Conservation (phyloP, 768 basidiomycete genomes). For the Suillus luteus region DNA sequence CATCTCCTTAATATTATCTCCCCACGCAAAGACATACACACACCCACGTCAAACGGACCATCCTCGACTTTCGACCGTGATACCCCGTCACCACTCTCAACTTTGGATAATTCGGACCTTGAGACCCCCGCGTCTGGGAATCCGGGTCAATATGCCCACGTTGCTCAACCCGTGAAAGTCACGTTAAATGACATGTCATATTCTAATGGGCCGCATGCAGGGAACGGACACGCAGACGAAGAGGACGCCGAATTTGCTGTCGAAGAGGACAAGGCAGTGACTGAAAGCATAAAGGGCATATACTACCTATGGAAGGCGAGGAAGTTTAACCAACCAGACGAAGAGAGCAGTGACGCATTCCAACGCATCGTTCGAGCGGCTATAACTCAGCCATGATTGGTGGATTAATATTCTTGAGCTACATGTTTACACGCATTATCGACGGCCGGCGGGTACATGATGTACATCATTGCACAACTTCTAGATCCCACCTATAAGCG, state of each 20-base stretch:
- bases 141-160: slow-evolving; percentile 15
- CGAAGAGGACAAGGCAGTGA: slow-evolving; percentile 44
- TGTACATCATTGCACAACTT: background rate
- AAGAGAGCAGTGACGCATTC: slow-evolving; percentile 32
- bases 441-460: background rate
- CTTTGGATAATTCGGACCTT: slow-evolving; percentile 26
- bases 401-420: background rate
- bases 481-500: background rate
- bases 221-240: background rate
- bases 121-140: slow-evolving; percentile 24
- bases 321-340: slow-evolving; percentile 24
- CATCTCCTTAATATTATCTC: slow-evolving; percentile 31
- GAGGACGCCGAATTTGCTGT: slow-evolving; percentile 6
- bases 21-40: slow-evolving; percentile 23
- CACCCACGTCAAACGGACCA: slow-evolving; percentile 17
- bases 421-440: slow-evolving; percentile 4
- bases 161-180: slow-evolving; percentile 19
- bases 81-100: slow-evolving; percentile 20
- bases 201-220: slow-evolving; percentile 7
- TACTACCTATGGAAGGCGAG: slow-evolving; percentile 60
- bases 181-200: slow-evolving; percentile 18
- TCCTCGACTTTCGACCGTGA: slow-evolving; percentile 10
- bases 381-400: slow-evolving; percentile 21
- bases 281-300: slow-evolving; percentile 54
- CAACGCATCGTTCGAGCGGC: slow-evolving; percentile 38